Base-by-base conservation (phyloP, 805 yeast species). In the Saccharomycopsis sp. region DNA sequence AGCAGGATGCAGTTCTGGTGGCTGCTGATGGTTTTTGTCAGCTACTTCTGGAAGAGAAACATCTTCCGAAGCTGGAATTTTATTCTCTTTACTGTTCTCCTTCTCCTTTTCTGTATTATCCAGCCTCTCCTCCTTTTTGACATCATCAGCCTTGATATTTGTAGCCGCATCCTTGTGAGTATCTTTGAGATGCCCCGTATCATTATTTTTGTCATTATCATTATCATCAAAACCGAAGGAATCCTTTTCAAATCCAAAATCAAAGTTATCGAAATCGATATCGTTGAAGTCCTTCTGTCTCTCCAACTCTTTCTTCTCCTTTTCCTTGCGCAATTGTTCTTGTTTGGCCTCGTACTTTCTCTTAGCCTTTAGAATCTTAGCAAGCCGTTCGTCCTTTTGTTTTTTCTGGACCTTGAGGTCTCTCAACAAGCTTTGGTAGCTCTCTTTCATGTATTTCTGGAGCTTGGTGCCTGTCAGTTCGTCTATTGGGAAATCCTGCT, bases 211-310 rank as follows among this genome's bases (percentile, higher is more conserved):
- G 3, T 55, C 50, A 16, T 29, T 29, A 12, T 29, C 12, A 44
- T 12, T 44, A 12, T 44, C 21, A 44, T 44, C 48, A 44, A 44
- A n/a, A 12, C 21, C 21, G 21, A 18, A 16, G 16, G 48, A 12
- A 12, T 44, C 48, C 21, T 44, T 44, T 29, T 60, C 61, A 46
- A 60, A 60, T 34, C 59, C 63, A 52, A 60, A 60, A 12, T 60
- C 63, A 50, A 60, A 56, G 24, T 60, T 57, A 14, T 56, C 60
- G 51, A 56, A 56, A n/a, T 60, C 63, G 8, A 53, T 24, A 34
- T 60, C 61, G 20, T 53, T 53, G 14, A 29, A 29, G 9, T 29
- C 37, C 12, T 29, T 29, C 12, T 29, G 37, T 29, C 37, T 29
- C 16, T 44, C 48, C 21, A 50, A n/a, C 14, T 60, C 58, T 29